Evolutionary conservation across 176 grass and related monocot genomes (phyloP).

Genomic region (Zoysia japonica): DNA sequence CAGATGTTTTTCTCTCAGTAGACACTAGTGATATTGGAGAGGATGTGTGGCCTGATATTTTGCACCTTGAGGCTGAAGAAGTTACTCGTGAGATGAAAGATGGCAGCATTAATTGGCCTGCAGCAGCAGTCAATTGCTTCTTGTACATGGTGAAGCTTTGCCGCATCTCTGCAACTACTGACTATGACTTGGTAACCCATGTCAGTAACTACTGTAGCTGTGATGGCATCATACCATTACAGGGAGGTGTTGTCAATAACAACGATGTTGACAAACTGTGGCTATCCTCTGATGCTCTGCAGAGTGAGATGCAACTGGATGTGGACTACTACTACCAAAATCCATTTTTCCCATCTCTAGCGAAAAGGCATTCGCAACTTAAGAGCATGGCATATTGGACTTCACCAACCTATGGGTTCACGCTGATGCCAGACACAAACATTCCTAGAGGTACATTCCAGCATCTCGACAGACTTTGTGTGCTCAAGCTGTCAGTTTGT

Average conservation of each 20-base stretch:
- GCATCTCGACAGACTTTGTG: background rate
- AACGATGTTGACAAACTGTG: background rate
- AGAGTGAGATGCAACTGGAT: background rate
- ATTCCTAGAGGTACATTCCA: conserved; percentile 25
- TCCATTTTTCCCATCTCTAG: background rate
- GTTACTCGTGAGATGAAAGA: background rate
- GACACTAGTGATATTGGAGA: background rate
- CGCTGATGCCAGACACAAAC: background rate
- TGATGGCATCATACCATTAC: conserved; percentile 4
- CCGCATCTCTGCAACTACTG: background rate
- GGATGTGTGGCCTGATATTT: background rate
- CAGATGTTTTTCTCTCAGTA: conserved; percentile 3
- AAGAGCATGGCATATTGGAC: background rate
- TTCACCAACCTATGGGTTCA: background rate
- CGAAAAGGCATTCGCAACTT: background rate
- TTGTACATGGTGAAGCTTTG: background rate
- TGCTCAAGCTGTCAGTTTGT: conserved; percentile 16
- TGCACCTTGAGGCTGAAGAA: background rate
- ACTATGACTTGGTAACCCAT: background rate
- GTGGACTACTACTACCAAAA: background rate
- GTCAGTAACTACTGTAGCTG: conserved; percentile 28
- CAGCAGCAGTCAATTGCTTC: background rate
- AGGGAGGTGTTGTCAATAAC: background rate
- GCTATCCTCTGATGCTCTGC: background rate
- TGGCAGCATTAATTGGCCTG: background rate